These are phyloP conservation scores for Rhizopogon vinicolor DNA, from an alignment of 768 basidiomycete species.

Conservation along the genomic window DNA sequence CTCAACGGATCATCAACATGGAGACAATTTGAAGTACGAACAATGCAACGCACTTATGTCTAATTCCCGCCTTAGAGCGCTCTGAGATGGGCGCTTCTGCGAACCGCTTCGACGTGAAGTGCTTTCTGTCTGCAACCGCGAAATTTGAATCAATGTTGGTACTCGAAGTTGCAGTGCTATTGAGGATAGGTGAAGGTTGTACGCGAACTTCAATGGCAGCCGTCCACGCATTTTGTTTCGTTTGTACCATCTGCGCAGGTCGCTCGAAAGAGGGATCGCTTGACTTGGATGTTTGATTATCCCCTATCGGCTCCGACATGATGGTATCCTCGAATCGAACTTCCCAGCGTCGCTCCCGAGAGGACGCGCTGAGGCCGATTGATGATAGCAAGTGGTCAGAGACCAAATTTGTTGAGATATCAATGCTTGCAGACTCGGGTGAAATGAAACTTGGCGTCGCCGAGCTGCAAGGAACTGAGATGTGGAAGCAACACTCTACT, in stretches of 20 bases:
- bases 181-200: background rate
- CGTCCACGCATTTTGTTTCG: background rate
- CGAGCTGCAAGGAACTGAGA: too few relatives aligned
- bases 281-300: too few relatives aligned
- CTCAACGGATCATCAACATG: background rate
- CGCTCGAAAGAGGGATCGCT: background rate
- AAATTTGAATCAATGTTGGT: background rate
- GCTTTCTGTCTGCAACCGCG: conserved; percentile 11
- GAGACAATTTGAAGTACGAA: background rate
- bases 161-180: background rate
- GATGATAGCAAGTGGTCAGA: too few relatives aligned
- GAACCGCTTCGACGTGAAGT: conserved; percentile 24
- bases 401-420: too few relatives aligned
- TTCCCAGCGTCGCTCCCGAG: too few relatives aligned
- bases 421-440: too few relatives aligned
- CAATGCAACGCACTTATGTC: conserved; percentile 35
- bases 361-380: too few relatives aligned
- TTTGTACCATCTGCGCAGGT: background rate
- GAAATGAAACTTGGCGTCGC: too few relatives aligned
- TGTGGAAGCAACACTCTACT: too few relatives aligned
- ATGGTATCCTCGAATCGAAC: too few relatives aligned
- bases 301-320: too few relatives aligned
- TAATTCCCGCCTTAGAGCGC: conserved; percentile 36
- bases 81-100: conserved; percentile 31
- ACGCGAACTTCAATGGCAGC: background rate